These are phyloP conservation scores for Dioszegia crocea DNA, from an alignment of 768 basidiomycete genomes.

Conservation along the genomic window DNA sequence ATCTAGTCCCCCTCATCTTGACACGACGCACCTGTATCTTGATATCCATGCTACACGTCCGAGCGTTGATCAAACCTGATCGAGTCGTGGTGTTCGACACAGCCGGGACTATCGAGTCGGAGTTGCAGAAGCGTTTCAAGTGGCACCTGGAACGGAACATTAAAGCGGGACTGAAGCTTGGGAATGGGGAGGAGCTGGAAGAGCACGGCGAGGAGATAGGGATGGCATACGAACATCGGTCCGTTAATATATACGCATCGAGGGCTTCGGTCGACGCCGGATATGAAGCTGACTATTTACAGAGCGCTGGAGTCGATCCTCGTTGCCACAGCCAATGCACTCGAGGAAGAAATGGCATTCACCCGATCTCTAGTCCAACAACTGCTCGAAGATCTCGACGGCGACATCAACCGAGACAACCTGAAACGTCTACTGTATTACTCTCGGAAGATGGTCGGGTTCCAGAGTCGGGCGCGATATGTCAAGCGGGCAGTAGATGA, in stretches of 20 bases:
- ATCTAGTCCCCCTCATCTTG: slow-evolving; percentile 90
- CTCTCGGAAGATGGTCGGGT: slow-evolving; percentile 77
- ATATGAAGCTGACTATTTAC: slow-evolving; percentile 11
- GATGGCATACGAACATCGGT: slow-evolving; percentile 47
- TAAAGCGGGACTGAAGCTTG: slow-evolving; percentile 27
- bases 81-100: slow-evolving; percentile 87
- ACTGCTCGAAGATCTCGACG: slow-evolving; percentile 85
- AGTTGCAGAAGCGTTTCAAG: slow-evolving; percentile 35
- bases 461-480: slow-evolving; percentile 87
- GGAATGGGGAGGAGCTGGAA: slow-evolving; percentile 10
- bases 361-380: slow-evolving; percentile 83
- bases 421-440: slow-evolving; percentile 89
- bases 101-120: slow-evolving; percentile 61
- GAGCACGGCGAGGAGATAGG: slow-evolving; percentile 28
- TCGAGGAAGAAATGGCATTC: slow-evolving; percentile 95
- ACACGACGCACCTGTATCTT: slow-evolving; percentile 81
- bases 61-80: slow-evolving; percentile 90
- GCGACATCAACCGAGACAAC: slow-evolving; percentile 90
- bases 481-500: slow-evolving; percentile 88
- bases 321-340: slow-evolving; percentile 80
- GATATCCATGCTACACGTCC: slow-evolving; percentile 90
- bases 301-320: slow-evolving; percentile 91
- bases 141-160: slow-evolving; percentile 44
- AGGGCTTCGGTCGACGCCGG: background rate
- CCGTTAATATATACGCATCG: background rate